Conservation (phyloP, 1,284 basidiomycete genomes). For the Rhodotorula sp. region DNA sequence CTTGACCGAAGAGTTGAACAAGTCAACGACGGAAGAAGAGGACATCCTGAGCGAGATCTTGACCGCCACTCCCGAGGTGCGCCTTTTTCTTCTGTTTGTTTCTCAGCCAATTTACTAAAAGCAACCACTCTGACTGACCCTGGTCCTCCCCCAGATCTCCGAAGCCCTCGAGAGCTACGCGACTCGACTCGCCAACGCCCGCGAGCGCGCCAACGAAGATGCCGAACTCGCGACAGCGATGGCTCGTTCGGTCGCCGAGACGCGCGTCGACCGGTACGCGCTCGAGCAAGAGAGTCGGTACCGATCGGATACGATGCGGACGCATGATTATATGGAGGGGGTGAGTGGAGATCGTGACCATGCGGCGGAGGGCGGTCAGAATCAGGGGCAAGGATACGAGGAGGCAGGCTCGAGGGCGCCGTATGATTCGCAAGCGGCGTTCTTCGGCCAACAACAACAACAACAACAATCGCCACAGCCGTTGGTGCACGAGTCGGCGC, state of each 20-base stretch:
- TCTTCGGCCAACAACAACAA: neutral
- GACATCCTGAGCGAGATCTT: slow-evolving; percentile 31
- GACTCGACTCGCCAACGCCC: neutral
- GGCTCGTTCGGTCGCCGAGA: slow-evolving; percentile 33
- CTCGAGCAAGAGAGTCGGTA: neutral
- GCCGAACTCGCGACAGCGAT: slow-evolving; percentile 30
- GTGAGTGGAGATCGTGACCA: neutral
- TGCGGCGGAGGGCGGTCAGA: neutral
- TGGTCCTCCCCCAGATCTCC: slow-evolving; percentile 15
- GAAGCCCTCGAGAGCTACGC: slow-evolving; percentile 38
- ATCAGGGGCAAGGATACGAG: neutral
- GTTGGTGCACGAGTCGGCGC: neutral
- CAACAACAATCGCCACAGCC: too few species aligned
- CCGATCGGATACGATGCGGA: slow-evolving; percentile 1
- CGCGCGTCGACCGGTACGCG: slow-evolving; percentile 18
- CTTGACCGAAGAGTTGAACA: neutral
- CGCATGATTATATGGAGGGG: slow-evolving; percentile 15
- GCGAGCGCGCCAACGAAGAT: slow-evolving; percentile 21
- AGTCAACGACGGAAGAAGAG: slow-evolving; percentile 38
- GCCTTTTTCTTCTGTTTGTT: neutral
- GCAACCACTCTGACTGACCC: neutral
- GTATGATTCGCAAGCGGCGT: slow-evolving; percentile 21
- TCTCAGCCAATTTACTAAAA: neutral
- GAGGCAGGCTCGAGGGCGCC: slow-evolving; percentile 5
- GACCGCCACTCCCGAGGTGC: slow-evolving; percentile 36